Evolutionary conservation across 345 rosid species (phyloP), one percentile per base, ranked within the genome.

Genomic region (Gynandropsis gynandra): DNA sequence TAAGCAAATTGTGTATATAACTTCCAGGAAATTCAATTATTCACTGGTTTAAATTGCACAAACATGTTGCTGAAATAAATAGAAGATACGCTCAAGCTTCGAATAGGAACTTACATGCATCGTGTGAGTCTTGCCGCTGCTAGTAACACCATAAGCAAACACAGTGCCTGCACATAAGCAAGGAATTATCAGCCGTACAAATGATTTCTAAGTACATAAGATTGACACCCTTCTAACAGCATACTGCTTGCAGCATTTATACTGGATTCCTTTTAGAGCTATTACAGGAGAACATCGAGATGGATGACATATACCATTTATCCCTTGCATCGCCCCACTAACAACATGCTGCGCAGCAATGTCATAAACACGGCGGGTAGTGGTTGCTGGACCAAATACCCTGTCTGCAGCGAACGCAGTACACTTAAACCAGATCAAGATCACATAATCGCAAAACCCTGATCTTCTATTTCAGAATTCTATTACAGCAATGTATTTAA

Each of bases 131-230:
- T 88, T 88, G 61, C 97, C 95, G 52, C 95, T 88, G 45, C 97
- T 88, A 46, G 98, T 86, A 64, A 86, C 98, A 58, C 98, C 96
- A 81, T 90, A 90, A 13, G 98, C 98, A 83, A 90, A 90, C 35
- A 90, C 90, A 16, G 96, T 86, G 40, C 96, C 98, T 90, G 74
- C 55, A 54, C 17, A 59, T 13, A 17, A 45, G 29, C 29, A 66
- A 59, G 24, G 24, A 66, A 12, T 12, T 10, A 43, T 21, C 7
- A 36, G 14, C 49, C 38, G 44, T 29, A 40, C 16, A n/a, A 51
- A 51, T 3, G 48, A 29, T 16, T 57, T 43, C 7, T 9, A 65
- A 51, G 45, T 29, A 33, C 29, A 29, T 53, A 1, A 58, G 38
- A 36, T 64, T 14, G 16, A 36, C 36, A 7, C 32, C 17, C 5